Evolutionary conservation across 2,329 filamentous ascomycete genomes (phyloP).

Genomic region (Dichotomopilus funicola): DNA sequence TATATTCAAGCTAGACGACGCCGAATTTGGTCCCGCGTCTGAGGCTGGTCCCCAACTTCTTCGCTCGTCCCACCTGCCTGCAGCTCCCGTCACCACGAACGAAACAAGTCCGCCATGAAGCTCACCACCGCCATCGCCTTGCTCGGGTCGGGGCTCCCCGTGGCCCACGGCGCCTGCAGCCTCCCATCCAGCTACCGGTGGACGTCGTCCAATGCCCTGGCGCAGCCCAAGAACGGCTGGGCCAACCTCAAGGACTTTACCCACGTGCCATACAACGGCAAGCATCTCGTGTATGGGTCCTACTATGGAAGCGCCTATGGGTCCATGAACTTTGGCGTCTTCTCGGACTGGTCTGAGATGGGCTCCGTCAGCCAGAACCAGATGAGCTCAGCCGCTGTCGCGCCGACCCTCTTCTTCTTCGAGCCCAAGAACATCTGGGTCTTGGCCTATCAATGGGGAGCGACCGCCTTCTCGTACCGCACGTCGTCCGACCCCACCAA

Average conservation of each 20-base stretch:
- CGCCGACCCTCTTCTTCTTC: constrained; percentile 59
- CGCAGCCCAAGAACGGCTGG: constrained; percentile 48
- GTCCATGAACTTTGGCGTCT: constrained; percentile 52
- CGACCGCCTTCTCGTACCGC: constrained; percentile 52
- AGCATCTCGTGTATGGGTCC: constrained; percentile 56
- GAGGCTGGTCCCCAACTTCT: not conserved
- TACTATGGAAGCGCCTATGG: constrained; percentile 44
- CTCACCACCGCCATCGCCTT: constrained; percentile 1
- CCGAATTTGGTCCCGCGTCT: too few relatives aligned
- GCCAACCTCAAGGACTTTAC: constrained; percentile 56
- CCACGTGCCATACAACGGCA: constrained; percentile 44
- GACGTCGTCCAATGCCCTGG: constrained; percentile 46
- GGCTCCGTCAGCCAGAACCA: constrained; percentile 44
- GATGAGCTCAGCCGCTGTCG: constrained; percentile 44
- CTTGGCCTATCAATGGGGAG: constrained; percentile 57
- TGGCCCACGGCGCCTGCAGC: constrained; percentile 30
- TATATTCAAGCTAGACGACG: too few relatives aligned
- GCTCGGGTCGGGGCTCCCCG: constrained; percentile 7
- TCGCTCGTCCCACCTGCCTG: not conserved
- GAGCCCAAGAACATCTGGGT: constrained; percentile 55
- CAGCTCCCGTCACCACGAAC: not conserved
- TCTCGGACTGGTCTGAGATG: constrained; percentile 49
- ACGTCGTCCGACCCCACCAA: constrained; percentile 54
- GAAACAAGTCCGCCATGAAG: not conserved
- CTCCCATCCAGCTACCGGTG: constrained; percentile 51